Percentiles rank a stretch among this genome's conserved stretches.
Conservation (phyloP, 768 basidiomycete species). For the Suillus subalutaceus region DNA sequence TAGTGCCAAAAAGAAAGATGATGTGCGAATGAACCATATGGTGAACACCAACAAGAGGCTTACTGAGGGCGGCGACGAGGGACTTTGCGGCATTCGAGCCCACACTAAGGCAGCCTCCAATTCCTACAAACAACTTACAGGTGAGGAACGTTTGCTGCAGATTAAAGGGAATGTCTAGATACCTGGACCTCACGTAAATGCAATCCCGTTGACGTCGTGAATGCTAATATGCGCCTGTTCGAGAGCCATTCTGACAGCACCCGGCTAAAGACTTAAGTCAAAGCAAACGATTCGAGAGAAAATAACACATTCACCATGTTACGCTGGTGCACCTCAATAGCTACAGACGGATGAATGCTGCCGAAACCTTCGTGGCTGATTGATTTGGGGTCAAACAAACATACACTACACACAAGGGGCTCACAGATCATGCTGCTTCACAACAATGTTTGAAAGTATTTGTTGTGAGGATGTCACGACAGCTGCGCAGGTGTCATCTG, state of each 20-base stretch:
- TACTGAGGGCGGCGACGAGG: conserved; percentile 73
- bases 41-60: conserved; percentile 88
- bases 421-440: conserved; percentile 75
- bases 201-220: conserved; percentile 79
- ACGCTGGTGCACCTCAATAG: conserved; percentile 76
- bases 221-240: conserved; percentile 60
- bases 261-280: conserved; percentile 51
- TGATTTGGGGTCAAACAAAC: not conserved
- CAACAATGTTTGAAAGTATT: conserved; percentile 83
- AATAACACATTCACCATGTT: conserved; percentile 58
- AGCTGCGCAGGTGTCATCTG: conserved; percentile 93
- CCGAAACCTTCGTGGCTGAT: conserved; percentile 40
- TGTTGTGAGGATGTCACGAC: conserved; percentile 71
- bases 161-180: conserved; percentile 15
- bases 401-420: conserved; percentile 21
- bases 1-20: too few species aligned
- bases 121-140: conserved; percentile 47
- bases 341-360: conserved; percentile 79
- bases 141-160: conserved; percentile 11
- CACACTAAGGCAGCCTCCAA: conserved; percentile 76
- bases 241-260: conserved; percentile 70
- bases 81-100: conserved; percentile 84
- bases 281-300: not conserved
- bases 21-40: conserved; percentile 73
- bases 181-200: conserved; percentile 91